Evolutionary conservation across 2,329 filamentous ascomycete species (phyloP), one percentile per base, ranked within the genome.

Genomic region (Trichoderma endophyticum): DNA sequence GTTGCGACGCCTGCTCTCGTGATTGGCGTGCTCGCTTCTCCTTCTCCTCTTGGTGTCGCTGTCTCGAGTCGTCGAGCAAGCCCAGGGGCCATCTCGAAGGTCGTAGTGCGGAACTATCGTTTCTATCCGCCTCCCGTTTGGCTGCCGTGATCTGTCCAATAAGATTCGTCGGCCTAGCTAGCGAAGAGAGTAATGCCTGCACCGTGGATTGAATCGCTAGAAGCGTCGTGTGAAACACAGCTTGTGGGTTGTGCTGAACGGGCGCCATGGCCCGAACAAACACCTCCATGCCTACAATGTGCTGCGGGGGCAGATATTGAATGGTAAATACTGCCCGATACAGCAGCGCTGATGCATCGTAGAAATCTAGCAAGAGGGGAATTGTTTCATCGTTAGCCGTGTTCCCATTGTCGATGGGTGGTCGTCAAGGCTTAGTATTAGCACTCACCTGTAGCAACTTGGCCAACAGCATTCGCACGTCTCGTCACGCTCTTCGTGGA

Each of bases 21-120:
- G 89, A 89, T 74, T 91, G 90, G 15, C 89, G 87, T 48, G 93
- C 93, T 77, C 92, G 93, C 75, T 93, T 91, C 82, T 94, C 93
- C 57, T 93, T 92, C 72, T 98, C 96, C 74, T 94, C 91, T 76
- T 94, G 92, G 11, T 94, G 86, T 34, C 93, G 90, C 79, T 93
- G 91, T 24, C 95, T 88, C 1, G 95, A 94, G 75, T 98, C 96
- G 79, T 98, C 96, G 14, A 98, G 85, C 73, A 98, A 82, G 51
- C 91, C 88, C 0, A 95, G 86, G 9, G 93, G 93, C 93, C 93
- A 97, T 73, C 93, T 88, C 68, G 93, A 91, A 0, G 90, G 90
- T 59, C 93, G 90, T 21, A 88, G 89, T 14, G 97, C 86, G 0
- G 93, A 93, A 74, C 89, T 92, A 75, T 91, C 90, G 76, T 92